Conservation (phyloP, 805 yeast genomes). For the Debaryomyces castellii region DNA sequence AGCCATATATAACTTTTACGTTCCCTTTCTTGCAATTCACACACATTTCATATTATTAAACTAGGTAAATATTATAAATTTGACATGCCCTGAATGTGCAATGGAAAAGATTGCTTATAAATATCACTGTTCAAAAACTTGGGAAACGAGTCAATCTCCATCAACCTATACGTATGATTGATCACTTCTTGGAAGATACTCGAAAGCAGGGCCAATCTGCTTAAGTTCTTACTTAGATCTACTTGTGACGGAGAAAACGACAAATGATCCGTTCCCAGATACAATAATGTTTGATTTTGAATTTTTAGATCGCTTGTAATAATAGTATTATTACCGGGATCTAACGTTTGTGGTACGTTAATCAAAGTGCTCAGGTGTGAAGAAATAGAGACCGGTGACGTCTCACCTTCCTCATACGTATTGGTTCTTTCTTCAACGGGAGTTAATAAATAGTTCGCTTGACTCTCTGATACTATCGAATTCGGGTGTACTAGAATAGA, state of each 20-base stretch:
- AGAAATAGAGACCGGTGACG: not conserved
- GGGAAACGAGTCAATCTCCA: constrained; percentile 74
- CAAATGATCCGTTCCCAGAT: not conserved
- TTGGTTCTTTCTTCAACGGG: not conserved
- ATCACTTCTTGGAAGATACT: constrained; percentile 49
- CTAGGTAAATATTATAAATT: constrained; percentile 1
- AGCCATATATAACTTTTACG: constrained; percentile 4
- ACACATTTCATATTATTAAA: constrained; percentile 1
- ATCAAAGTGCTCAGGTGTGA: not conserved
- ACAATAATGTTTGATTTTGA: not conserved
- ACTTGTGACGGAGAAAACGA: constrained; percentile 9
- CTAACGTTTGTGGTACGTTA: not conserved
- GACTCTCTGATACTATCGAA: not conserved
- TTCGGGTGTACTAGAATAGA: constrained; percentile 12
- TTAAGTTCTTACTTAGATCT: constrained; percentile 3
- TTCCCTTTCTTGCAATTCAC: constrained; percentile 1
- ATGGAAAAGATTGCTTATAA: constrained; percentile 13
- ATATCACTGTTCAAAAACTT: constrained; percentile 50
- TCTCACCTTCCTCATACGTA: not conserved
- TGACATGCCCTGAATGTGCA: not conserved
- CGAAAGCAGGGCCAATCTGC: constrained; percentile 14
- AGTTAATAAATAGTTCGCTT: not conserved
- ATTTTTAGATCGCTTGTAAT: not conserved
- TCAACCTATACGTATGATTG: constrained; percentile 51
- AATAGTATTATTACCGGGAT: not conserved